phyloP scores from a whole-genome alignment of 495 filamentous ascomycete species.

The Trichoderma asperelloides region DNA sequence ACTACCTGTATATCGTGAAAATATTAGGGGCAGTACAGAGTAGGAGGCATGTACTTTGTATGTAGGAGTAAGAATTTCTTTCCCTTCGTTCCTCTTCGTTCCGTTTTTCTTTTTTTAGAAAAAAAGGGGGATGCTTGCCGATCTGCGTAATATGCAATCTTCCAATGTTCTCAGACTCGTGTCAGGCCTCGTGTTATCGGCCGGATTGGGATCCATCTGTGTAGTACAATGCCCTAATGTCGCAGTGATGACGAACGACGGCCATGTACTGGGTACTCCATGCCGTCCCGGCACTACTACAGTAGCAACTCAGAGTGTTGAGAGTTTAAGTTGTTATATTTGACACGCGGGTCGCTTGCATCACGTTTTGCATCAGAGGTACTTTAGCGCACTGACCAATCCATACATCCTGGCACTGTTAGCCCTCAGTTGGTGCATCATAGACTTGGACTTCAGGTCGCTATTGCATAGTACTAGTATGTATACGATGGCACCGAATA shows the following conservation, averaged over 20 bases:
- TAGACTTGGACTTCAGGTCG: too few relatives aligned
- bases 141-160: neutral
- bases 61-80: neutral
- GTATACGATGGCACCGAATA: neutral
- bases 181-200: neutral
- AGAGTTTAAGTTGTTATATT: too few relatives aligned
- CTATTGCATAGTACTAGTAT: neutral
- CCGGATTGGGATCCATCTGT: neutral
- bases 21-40: too few relatives aligned
- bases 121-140: too few relatives aligned
- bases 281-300: neutral
- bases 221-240: neutral
- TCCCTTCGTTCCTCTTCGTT: too few relatives aligned
- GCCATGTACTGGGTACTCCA: neutral
- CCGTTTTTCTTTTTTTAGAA: too few relatives aligned
- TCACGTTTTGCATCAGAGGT: too few relatives aligned
- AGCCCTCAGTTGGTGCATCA: too few relatives aligned
- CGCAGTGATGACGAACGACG: neutral
- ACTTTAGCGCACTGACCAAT: too few relatives aligned
- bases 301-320: neutral
- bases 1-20: too few relatives aligned
- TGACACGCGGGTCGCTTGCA: too few relatives aligned
- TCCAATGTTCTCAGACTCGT: neutral
- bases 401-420: too few relatives aligned
- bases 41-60: neutral